A percentile compares a stretch with the other conserved stretches of the same genome.
phyloP scores from a whole-genome alignment of 179 eudicot species.

The Spinacia oleracea region DNA sequence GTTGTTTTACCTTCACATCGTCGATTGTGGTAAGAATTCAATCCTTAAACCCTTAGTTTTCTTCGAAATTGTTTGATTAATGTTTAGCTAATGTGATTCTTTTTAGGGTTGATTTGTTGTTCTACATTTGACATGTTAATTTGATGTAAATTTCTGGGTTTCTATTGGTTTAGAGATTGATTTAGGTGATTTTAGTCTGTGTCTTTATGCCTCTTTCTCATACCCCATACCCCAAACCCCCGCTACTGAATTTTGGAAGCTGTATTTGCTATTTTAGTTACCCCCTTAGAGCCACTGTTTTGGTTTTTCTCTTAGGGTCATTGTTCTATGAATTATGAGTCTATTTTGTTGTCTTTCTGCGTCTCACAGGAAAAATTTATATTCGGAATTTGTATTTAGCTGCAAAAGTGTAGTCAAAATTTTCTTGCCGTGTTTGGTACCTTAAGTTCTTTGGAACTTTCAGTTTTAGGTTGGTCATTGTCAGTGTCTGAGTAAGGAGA shows the following conservation, averaged over 20 bases:
- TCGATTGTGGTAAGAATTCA: too few species aligned
- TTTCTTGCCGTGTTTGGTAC: constrained; percentile 16
- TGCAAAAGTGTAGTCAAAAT: constrained; percentile 19
- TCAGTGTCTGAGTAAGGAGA: constrained; percentile 1
- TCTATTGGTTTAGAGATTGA: too few species aligned
- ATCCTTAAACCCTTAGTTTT: too few species aligned
- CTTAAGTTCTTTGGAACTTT: constrained; percentile 2
- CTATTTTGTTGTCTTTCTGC: constrained; percentile 28
- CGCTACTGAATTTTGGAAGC: constrained; percentile 26
- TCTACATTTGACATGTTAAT: too few species aligned
- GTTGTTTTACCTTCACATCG: too few species aligned
- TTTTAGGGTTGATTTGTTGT: too few species aligned
- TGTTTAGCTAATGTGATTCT: too few species aligned
- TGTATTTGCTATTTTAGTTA: constrained; percentile 15
- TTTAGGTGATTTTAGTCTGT: neutral
- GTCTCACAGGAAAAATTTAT: constrained; percentile 36
- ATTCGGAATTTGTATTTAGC: constrained; percentile 16
- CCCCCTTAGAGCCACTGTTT: constrained; percentile 31
- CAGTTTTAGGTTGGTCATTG: constrained; percentile 14
- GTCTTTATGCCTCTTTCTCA: constrained; percentile 7
- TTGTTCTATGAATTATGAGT: constrained; percentile 25
- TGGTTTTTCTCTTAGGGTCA: constrained; percentile 36
- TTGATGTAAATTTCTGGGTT: too few species aligned
- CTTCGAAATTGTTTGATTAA: too few species aligned
- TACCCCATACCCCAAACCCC: neutral